Conservation (phyloP, 148 eudicot species). For the Mesembryanthemum crystallinum region DNA sequence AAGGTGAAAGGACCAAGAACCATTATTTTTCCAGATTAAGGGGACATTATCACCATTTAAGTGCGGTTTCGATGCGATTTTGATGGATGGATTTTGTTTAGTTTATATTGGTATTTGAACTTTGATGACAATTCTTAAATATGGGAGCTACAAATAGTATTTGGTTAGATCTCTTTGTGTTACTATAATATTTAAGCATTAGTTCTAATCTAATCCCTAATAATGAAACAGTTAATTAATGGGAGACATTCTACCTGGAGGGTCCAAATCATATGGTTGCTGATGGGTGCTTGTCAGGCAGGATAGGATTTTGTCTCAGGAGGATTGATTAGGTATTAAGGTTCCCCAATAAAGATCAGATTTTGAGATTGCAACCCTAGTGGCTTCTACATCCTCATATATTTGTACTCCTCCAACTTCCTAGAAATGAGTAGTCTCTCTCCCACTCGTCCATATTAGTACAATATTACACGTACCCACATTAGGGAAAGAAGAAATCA, state of each 20-base stretch:
- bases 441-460: too few species aligned
- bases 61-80: conserved; percentile 25
- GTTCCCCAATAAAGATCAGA: neutral
- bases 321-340: neutral
- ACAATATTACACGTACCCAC: too few species aligned
- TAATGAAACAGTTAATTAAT: neutral
- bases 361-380: neutral
- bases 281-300: conserved; percentile 10
- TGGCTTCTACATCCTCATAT: neutral
- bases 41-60: conserved; percentile 2
- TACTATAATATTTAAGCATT: neutral
- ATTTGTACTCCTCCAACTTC: neutral
- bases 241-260: neutral
- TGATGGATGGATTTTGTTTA: conserved; percentile 17
- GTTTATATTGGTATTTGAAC: neutral
- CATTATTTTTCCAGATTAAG: neutral
- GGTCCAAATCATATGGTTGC: conserved; percentile 25
- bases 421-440: neutral
- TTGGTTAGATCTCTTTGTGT: neutral
- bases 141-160: neutral
- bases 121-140: neutral
- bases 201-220: too few species aligned
- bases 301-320: neutral
- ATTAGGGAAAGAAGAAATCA: too few species aligned
- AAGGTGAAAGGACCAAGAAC: neutral